Evolutionary conservation across 768 basidiomycete species (phyloP), one percentile per base, ranked within the genome.

Genomic region (Termitomyces sp.): DNA sequence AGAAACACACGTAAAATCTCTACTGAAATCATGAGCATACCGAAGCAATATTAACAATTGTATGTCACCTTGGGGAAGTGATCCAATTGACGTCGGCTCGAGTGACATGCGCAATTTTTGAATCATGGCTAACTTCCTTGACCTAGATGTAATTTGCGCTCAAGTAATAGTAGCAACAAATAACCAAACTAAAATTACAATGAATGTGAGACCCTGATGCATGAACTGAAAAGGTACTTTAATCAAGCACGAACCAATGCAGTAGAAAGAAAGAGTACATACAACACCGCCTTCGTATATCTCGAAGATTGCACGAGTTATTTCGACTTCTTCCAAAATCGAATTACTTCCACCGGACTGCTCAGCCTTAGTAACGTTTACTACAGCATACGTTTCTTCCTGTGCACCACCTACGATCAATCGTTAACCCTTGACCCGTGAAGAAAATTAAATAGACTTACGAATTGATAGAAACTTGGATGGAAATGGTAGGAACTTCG

Each of bases 241-340:
- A 9, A 36, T 45, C 54, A 37, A 49, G 48, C 12, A 22, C 5
- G 15, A 13, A 18, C 12, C 24, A 33, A 45, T 31, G 20, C 51
- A 45, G 41, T 58, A 11, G 39, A 65, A 57, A 9, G 41, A 65
- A 57, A 20, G 20, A 3, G 18, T 41, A 75, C 78, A 63, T 70
- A 91, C 90, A 61, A 95, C 85, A 4, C 86, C 93, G 13, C 93
- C 94, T 72, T 95, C 93, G 65, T 95, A 96, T 9, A 91, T 74
- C 70, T 95, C 94, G 63, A 95, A 96, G 56, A 93, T 73, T 0
- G 92, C 91, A 33, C 93, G 77, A 22, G 89, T 92, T 44, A 87
- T 70, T 70, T 95, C 94, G 24, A 93, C 76, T 68, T 95, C 91
- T 72, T 96, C 93, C 9, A 96, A 66, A 34, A 91, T 76, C 18